These are phyloP conservation scores for Coix lacrymajobi DNA, from an alignment of 176 grass and related monocot genomes.

Conservation along the genomic window DNA sequence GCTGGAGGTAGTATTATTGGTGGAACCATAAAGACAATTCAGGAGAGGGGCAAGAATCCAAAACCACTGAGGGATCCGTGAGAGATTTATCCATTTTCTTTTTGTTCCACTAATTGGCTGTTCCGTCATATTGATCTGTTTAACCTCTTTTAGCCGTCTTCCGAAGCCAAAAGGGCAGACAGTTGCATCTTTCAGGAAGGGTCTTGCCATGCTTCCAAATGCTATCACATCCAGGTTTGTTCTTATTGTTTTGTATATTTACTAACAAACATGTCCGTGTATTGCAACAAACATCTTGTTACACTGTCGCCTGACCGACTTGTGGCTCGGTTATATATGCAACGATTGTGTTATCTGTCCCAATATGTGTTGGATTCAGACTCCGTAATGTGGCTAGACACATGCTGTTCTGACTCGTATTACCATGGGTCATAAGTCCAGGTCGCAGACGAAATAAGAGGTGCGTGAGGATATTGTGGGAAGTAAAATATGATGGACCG, in stretches of 20 bases:
- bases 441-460: not conserved
- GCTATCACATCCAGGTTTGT: conserved; percentile 79
- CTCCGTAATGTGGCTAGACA: not conserved
- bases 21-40: conserved; percentile 90
- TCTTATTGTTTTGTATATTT: conserved; percentile 2
- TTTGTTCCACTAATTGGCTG: not conserved
- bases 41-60: conserved; percentile 60
- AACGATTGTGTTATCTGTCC: not conserved
- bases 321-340: not conserved
- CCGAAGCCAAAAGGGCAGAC: conserved; percentile 88
- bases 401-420: not conserved
- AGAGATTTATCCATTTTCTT: conserved; percentile 15
- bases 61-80: conserved; percentile 70
- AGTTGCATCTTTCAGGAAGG: conserved; percentile 94
- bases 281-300: not conserved
- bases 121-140: conserved; percentile 3
- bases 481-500: not conserved
- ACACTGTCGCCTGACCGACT: not conserved
- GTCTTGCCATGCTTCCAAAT: conserved; percentile 83
- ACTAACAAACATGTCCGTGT: not conserved
- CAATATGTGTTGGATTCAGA: not conserved
- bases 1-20: conserved; percentile 85
- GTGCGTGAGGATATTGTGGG: not conserved
- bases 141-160: conserved; percentile 44
- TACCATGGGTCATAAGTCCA: not conserved